Conservation (phyloP, 2,329 filamentous ascomycete genomes). For the Epicoccum nigrum region DNA sequence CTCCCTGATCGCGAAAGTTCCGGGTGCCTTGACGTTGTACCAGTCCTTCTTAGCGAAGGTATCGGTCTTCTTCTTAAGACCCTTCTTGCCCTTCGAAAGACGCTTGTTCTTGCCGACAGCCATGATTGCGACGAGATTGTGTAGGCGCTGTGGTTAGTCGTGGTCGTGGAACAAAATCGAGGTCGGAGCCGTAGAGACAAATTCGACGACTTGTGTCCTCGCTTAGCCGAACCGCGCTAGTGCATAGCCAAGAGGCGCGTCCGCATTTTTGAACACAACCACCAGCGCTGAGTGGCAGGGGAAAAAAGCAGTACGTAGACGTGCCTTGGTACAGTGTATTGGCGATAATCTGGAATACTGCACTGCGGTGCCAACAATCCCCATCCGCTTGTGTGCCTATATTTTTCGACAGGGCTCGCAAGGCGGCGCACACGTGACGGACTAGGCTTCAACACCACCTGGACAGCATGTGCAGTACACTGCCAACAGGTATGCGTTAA, state of each 20-base stretch:
- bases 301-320: background rate
- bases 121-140: conserved; percentile 69
- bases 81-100: conserved; percentile 99
- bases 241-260: background rate
- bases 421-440: conserved; percentile 7
- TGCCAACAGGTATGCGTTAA: background rate
- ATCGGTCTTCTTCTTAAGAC: conserved; percentile 99
- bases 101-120: conserved; percentile 99
- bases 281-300: background rate
- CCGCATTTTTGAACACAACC: background rate
- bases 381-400: background rate
- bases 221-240: background rate
- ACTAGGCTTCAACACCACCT: background rate
- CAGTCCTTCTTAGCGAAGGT: conserved; percentile 99
- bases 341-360: background rate
- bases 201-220: conserved; percentile 12
- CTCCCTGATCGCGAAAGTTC: conserved; percentile 96
- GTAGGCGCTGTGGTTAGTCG: conserved; percentile 39
- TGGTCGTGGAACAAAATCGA: conserved; percentile 18
- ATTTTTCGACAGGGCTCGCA: background rate
- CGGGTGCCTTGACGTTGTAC: conserved; percentile 98
- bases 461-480: background rate
- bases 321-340: background rate
- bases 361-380: background rate
- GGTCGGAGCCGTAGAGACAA: background rate